Evolutionary conservation across 495 filamentous ascomycete species (phyloP), one percentile per base, ranked within the genome.

Genomic region (Daldinia caldariorum): DNA sequence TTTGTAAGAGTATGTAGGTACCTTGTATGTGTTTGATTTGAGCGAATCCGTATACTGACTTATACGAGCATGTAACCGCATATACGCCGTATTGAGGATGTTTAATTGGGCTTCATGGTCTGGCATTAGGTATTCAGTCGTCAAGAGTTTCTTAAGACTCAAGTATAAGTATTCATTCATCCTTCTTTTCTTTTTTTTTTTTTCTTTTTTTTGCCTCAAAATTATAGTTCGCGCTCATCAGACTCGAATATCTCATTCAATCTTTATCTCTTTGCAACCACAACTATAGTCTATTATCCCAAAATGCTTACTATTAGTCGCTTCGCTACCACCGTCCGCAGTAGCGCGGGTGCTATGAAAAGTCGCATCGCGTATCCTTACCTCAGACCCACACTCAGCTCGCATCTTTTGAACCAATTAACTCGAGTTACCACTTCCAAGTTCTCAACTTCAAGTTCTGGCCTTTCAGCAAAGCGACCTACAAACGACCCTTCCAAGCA

Each of bases 221-320:
- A 47, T 22, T n/a, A 2, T 12, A 22, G 18, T 47, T 47, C 20
- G 10, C 22, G 4, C 10, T 47, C 18, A 47, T 47, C 18, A 22
- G 43, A 22, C 0, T 22, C 3, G 22, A 47, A 22, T 1, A 12
- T 7, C 9, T 61, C 37, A 22, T 37, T 38, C 12, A 43, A 31
- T 38, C 4, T 49, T 26, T n/a, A 10, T 2, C 39, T 14, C 0
- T 43, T 43, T n/a, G 26, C 26, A 3, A 26, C 26, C 26, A 26
- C 16, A 43, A 43, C 4, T 31, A 55, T 9, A n/a, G n/a, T n/a
- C n/a, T n/a, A n/a, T n/a, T n/a, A 54, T 47, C 16, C 53, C 61
- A 53, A 45, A 53, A 73, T 73, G 71, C 22, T 70, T 13, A 53
- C 55, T 45, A 53, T 49, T 45, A 39, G 50, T 29, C 66, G 71